Conservation (phyloP, 1,284 basidiomycete species). For the Malassezia psittaci region DNA sequence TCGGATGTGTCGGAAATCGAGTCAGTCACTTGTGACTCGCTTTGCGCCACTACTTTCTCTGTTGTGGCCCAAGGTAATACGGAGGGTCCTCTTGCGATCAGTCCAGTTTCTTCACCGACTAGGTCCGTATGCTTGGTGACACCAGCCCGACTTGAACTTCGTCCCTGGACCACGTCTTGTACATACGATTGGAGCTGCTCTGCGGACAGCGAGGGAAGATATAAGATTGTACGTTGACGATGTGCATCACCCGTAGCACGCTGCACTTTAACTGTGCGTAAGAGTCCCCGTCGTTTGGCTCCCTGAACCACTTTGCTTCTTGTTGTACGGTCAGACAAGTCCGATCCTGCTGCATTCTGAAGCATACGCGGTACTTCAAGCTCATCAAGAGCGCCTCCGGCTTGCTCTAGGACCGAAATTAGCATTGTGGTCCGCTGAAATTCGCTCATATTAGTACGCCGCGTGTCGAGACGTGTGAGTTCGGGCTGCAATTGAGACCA, state of each 20-base stretch:
- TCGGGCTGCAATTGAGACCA: background rate
- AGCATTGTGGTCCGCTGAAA: constrained; percentile 13
- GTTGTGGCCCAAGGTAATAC: constrained; percentile 27
- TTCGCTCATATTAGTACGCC: constrained; percentile 12
- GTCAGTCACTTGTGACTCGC: constrained; percentile 8
- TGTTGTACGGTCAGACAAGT: constrained; percentile 13
- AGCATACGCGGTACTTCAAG: constrained; percentile 8
- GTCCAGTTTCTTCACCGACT: constrained; percentile 2
- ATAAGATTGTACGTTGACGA: constrained; percentile 5
- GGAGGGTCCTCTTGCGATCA: constrained; percentile 20
- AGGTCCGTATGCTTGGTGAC: background rate
- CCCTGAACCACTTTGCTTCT: constrained; percentile 5
- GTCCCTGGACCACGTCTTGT: background rate
- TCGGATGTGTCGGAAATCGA: background rate
- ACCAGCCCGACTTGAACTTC: background rate
- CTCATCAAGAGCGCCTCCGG: constrained; percentile 14
- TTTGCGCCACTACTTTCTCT: constrained; percentile 11
- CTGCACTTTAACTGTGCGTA: constrained; percentile 4
- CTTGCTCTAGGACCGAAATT: background rate
- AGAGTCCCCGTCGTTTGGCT: constrained; percentile 9
- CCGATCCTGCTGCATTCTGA: background rate
- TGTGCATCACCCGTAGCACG: constrained; percentile 7
- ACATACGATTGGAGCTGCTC: background rate
- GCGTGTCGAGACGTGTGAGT: background rate
- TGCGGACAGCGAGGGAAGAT: background rate